Evolutionary conservation across 1,284 basidiomycete species (phyloP).

Genomic region (Ganoderma leucocontextum): DNA sequence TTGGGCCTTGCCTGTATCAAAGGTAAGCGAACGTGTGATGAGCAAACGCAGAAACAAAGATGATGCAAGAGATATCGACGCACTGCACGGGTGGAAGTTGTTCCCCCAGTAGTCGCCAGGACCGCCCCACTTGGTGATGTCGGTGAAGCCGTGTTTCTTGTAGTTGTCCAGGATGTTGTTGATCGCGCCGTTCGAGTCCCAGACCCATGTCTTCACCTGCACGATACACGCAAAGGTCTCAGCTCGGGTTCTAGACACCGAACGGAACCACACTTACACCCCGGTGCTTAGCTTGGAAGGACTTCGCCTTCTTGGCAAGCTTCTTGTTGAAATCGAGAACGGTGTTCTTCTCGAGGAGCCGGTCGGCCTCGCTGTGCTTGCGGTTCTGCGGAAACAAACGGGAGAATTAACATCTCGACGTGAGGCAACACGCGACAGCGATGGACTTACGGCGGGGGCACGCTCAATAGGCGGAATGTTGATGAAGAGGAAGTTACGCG

Average conservation of each 20-base stretch:
- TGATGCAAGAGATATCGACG: background rate
- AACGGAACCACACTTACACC: background rate
- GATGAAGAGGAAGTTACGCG: slow-evolving; percentile 65
- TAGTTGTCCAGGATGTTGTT: slow-evolving; percentile 57
- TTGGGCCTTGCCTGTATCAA: slow-evolving; percentile 31
- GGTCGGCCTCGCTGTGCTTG: background rate
- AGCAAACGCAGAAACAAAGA: background rate
- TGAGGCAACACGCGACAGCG: background rate
- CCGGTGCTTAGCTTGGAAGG: background rate
- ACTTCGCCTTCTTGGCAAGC: background rate
- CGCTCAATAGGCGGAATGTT: slow-evolving; percentile 53
- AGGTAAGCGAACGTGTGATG: background rate
- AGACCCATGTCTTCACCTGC: slow-evolving; percentile 58
- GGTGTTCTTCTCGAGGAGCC: background rate
- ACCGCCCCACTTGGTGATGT: slow-evolving; percentile 57
- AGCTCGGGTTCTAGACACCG: background rate
- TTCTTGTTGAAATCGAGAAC: background rate
- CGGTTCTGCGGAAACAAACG: background rate
- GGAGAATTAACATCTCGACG: background rate
- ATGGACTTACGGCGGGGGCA: background rate
- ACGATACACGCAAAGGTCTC: background rate
- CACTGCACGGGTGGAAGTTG: slow-evolving; percentile 30
- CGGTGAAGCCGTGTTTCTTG: slow-evolving; percentile 58
- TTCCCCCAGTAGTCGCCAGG: slow-evolving; percentile 61
- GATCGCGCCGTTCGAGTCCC: slow-evolving; percentile 62